A percentile compares a stretch with the other conserved stretches of the same genome.
Evolutionary conservation across 805 yeast species (phyloP).

Genomic region (Debaryomyces tyrocola): DNA sequence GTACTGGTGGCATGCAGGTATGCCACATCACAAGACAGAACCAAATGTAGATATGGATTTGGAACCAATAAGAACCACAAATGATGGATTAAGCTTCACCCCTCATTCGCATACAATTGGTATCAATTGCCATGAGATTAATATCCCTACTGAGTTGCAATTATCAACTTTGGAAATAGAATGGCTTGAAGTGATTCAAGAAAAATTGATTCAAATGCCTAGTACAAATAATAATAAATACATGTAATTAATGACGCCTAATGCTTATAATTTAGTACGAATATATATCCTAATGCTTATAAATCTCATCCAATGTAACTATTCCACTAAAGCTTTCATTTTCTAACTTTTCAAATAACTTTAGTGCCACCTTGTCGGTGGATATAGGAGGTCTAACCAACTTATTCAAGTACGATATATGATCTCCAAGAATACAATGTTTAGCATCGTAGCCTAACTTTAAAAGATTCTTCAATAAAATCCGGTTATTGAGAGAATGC

Average conservation of each 20-base stretch:
- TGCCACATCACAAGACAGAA: conserved; percentile 2
- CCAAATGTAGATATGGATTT: background rate
- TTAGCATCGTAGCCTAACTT: conserved; percentile 47
- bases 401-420: conserved; percentile 40
- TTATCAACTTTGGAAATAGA: conserved; percentile 26
- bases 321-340: conserved; percentile 56
- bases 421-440: conserved; percentile 37
- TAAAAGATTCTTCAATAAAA: conserved; percentile 42
- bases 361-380: conserved; percentile 66
- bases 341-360: conserved; percentile 53
- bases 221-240: background rate
- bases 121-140: conserved; percentile 14
- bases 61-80: background rate
- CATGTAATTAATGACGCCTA: background rate
- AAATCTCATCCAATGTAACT: conserved; percentile 41
- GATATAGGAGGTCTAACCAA: conserved; percentile 62
- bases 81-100: conserved; percentile 13
- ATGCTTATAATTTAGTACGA: background rate
- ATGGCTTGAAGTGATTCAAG: conserved; percentile 24
- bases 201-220: background rate
- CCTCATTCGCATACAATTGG: conserved; percentile 13
- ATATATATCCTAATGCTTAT: background rate
- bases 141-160: conserved; percentile 22
- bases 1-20: conserved; percentile 57
- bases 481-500: conserved; percentile 33